phyloP scores from a whole-genome alignment of 2,329 filamentous ascomycete species.

The Penicillium aurantiogriseum region DNA sequence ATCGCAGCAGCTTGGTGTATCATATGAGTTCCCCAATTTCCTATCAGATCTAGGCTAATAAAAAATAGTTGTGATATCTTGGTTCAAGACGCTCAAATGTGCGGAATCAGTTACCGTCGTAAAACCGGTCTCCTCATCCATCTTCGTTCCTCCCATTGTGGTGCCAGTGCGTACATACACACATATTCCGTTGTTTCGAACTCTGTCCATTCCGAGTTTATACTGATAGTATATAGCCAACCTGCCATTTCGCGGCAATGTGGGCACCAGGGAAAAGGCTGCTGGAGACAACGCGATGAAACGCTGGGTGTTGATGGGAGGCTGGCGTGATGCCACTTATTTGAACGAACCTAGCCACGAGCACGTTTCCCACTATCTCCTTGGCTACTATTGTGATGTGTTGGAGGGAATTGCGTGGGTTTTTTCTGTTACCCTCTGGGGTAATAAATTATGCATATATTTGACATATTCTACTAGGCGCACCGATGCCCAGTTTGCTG shows the following conservation, averaged over 20 bases:
- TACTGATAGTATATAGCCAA: neutral
- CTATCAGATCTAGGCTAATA: neutral
- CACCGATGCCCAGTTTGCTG: neutral
- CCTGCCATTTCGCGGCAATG: fast-evolving
- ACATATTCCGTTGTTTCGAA: neutral
- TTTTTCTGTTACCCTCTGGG: neutral
- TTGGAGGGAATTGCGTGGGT: neutral
- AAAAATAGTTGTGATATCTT: neutral
- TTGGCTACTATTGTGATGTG: neutral
- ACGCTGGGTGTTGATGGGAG: neutral
- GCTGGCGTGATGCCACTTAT: neutral
- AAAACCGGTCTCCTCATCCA: too few species aligned
- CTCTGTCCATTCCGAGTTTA: neutral
- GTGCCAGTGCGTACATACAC: neutral
- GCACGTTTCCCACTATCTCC: neutral
- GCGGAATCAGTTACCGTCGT: neutral
- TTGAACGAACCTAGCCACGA: neutral
- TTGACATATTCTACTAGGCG: neutral
- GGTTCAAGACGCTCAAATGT: neutral
- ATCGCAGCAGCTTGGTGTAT: neutral
- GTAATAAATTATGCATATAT: neutral
- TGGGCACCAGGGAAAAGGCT: too few species aligned
- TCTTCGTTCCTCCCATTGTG: neutral
- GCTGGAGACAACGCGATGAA: neutral
- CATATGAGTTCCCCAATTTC: neutral